These are phyloP conservation scores for Hyparrhenia diplandra DNA, from an alignment of 176 grass and related monocot genomes.

Conservation along the genomic window DNA sequence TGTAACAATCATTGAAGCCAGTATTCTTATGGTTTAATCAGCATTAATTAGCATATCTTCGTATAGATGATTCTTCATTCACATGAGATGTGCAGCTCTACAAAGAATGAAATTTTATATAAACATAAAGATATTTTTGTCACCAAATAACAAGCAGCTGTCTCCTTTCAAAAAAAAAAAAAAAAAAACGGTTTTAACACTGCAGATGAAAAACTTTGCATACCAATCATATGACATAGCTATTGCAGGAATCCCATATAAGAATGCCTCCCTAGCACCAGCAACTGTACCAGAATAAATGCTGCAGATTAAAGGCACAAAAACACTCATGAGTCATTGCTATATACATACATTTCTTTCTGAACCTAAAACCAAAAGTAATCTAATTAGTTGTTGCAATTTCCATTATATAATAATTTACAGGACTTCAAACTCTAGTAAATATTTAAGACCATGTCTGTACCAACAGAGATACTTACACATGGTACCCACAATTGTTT, in stretches of 20 bases:
- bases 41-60: background rate
- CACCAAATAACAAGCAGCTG: background rate
- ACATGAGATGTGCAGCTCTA: background rate
- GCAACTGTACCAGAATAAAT: constrained; percentile 95
- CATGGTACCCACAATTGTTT: constrained; percentile 80
- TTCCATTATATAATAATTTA: constrained; percentile 9
- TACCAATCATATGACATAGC: constrained; percentile 94
- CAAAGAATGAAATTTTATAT: background rate
- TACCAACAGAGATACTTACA: constrained; percentile 52
- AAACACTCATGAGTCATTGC: constrained; percentile 6
- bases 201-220: background rate
- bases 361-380: background rate
- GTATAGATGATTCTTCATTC: background rate
- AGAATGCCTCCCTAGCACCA: constrained; percentile 92
- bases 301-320: constrained; percentile 52
- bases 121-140: background rate
- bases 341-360: background rate
- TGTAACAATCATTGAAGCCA: background rate
- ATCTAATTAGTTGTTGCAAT: background rate
- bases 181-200: background rate
- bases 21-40: background rate
- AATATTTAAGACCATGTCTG: constrained; percentile 1
- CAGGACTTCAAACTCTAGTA: background rate
- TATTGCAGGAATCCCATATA: constrained; percentile 74
- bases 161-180: too few species aligned